Conservation (phyloP, 2,329 filamentous ascomycete genomes). For the Sphaerulina musiva region DNA sequence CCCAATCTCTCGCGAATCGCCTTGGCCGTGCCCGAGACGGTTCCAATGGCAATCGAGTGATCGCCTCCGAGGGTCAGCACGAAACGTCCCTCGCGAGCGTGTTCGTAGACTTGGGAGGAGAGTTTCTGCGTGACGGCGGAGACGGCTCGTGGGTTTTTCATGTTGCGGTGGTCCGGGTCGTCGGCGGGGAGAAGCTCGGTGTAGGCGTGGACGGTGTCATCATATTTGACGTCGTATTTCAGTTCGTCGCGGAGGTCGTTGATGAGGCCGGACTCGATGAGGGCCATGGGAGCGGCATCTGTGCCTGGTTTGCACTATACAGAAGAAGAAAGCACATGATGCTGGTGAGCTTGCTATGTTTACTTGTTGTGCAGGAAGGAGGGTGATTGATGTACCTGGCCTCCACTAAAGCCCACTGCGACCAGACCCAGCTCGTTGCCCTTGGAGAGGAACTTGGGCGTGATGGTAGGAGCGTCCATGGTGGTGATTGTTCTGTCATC, state of each 20-base stretch:
- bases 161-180: constrained; percentile 77
- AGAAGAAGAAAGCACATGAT: constrained; percentile 9
- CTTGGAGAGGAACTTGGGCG: constrained; percentile 70
- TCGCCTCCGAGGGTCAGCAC: constrained; percentile 92
- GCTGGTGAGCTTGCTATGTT: not conserved
- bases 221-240: constrained; percentile 79
- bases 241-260: constrained; percentile 77
- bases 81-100: constrained; percentile 75
- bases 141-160: constrained; percentile 88
- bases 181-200: constrained; percentile 61
- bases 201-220: constrained; percentile 76
- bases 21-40: constrained; percentile 77
- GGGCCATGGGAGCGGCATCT: constrained; percentile 79
- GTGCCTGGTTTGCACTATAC: constrained; percentile 79
- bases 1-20: constrained; percentile 76
- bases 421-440: constrained; percentile 81
- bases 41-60: constrained; percentile 93
- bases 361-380: not conserved
- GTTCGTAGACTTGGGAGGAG: constrained; percentile 76
- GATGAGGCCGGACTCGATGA: constrained; percentile 83
- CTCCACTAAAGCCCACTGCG: constrained; percentile 91
- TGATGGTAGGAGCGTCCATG: constrained; percentile 50
- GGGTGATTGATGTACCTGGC: constrained; percentile 59
- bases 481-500: not conserved
- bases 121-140: constrained; percentile 77